phyloP scores from a whole-genome alignment of 1,139 yeast species.

The Yamadazyma kanchanaburiensis region DNA sequence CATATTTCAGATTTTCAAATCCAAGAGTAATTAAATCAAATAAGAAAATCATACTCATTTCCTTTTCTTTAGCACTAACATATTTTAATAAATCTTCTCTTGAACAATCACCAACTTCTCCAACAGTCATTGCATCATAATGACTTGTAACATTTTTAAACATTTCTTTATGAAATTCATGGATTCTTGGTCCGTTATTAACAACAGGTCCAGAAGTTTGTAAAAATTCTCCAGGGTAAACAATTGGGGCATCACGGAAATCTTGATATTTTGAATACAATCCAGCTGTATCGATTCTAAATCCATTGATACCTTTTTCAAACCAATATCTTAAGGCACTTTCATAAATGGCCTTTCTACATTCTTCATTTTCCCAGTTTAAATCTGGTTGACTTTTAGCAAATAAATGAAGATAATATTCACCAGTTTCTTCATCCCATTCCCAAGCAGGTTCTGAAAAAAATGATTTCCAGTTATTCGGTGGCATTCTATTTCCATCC shows the following conservation, averaged over 20 bases:
- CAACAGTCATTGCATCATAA: slow-evolving; percentile 56
- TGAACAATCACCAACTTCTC: slow-evolving; percentile 47
- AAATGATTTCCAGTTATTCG: slow-evolving; percentile 53
- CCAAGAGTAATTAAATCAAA: slow-evolving; percentile 48
- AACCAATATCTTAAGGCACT: slow-evolving; percentile 52
- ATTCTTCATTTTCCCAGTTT: slow-evolving; percentile 56
- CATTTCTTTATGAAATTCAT: slow-evolving; percentile 57
- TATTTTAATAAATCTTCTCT: slow-evolving; percentile 43
- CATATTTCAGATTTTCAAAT: slow-evolving; percentile 31
- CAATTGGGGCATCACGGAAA: slow-evolving; percentile 49
- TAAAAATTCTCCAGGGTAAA: slow-evolving; percentile 34
- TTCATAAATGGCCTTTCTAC: slow-evolving; percentile 49
- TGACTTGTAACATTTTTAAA: slow-evolving; percentile 39
- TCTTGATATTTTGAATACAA: slow-evolving; percentile 48
- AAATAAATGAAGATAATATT: slow-evolving; percentile 52
- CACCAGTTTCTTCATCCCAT: slow-evolving; percentile 49
- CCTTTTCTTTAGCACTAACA: slow-evolving; percentile 47
- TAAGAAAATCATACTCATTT: slow-evolving; percentile 51
- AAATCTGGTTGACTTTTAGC: slow-evolving; percentile 55
- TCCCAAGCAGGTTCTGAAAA: slow-evolving; percentile 58
- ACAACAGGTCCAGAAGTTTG: slow-evolving; percentile 35
- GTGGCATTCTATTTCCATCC: slow-evolving; percentile 48
- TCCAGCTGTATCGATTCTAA: slow-evolving; percentile 55
- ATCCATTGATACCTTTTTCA: slow-evolving; percentile 56
- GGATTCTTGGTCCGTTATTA: slow-evolving; percentile 51